Conservation (phyloP, 805 yeast genomes). For the Metahyphopichia silvanorum region DNA sequence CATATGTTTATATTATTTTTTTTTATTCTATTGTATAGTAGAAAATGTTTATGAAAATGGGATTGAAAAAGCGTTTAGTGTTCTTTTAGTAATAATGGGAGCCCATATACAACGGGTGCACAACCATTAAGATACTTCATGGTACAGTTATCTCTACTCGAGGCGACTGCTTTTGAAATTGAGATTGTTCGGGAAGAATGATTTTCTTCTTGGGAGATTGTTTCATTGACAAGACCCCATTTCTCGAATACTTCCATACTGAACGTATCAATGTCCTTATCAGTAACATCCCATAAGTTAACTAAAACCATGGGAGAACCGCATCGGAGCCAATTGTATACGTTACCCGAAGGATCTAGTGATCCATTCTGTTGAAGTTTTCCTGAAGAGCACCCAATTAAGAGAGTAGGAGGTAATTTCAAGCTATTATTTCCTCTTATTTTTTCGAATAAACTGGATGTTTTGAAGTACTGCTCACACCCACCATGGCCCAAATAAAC, state of each 20-base stretch:
- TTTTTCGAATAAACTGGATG: slow-evolving; percentile 41
- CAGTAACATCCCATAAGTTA: slow-evolving; percentile 96
- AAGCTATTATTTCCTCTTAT: slow-evolving; percentile 26
- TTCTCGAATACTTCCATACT: slow-evolving; percentile 55
- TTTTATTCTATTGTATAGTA: too few relatives aligned
- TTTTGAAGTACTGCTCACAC: slow-evolving; percentile 77
- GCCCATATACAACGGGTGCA: slow-evolving; percentile 88
- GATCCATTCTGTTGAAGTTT: slow-evolving; percentile 53
- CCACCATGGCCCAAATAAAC: slow-evolving; percentile 95
- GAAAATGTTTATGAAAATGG: neutral
- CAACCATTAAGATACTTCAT: slow-evolving; percentile 81
- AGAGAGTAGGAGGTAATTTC: slow-evolving; percentile 54
- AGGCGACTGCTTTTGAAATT: slow-evolving; percentile 55
- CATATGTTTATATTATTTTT: neutral
- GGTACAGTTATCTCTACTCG: slow-evolving; percentile 65
- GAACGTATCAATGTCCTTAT: slow-evolving; percentile 86
- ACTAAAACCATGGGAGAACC: slow-evolving; percentile 84
- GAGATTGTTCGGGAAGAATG: slow-evolving; percentile 10
- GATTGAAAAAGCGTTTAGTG: neutral
- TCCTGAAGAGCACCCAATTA: slow-evolving; percentile 93
- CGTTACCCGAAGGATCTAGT: slow-evolving; percentile 73
- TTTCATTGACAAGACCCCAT: slow-evolving; percentile 57
- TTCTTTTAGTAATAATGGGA: slow-evolving; percentile 49
- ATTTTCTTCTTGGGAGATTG: too few relatives aligned
- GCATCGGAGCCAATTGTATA: slow-evolving; percentile 70